Conservation (phyloP, 169 alveolate species). For the Plasmodium vivax region DNA sequence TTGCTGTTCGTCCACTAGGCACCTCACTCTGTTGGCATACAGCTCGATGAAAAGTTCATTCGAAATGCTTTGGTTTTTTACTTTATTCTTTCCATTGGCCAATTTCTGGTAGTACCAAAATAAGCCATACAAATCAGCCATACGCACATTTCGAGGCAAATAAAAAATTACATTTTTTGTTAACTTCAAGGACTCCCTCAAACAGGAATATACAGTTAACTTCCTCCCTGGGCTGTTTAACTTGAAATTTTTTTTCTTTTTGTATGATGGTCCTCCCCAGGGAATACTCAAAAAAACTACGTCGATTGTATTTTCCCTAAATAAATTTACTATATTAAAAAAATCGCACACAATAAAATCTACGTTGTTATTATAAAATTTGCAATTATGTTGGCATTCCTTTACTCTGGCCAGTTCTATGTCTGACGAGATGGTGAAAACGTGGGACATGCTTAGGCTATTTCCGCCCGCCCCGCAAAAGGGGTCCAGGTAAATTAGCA, state of each 20-base stretch:
- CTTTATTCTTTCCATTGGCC: not conserved
- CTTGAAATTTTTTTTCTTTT: constrained; percentile 22
- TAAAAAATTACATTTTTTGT: constrained; percentile 43
- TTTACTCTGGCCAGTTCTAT: constrained; percentile 4
- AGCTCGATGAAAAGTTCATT: constrained; percentile 32
- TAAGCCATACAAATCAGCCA: constrained; percentile 28
- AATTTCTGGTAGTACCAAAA: not conserved
- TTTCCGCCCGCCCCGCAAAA: constrained; percentile 69
- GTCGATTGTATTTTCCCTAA: constrained; percentile 36
- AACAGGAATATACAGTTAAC: constrained; percentile 27
- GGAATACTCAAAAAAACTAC: constrained; percentile 55
- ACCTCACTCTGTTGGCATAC: constrained; percentile 35
- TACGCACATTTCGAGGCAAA: constrained; percentile 54
- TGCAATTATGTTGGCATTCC: constrained; percentile 61
- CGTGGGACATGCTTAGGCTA: not conserved
- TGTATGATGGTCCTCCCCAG: constrained; percentile 67
- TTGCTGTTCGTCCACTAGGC: not conserved
- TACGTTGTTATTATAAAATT: constrained; percentile 55
- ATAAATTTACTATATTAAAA: constrained; percentile 21
- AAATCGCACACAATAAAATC: constrained; percentile 66
- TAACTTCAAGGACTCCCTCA: constrained; percentile 25
- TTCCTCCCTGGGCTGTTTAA: not conserved
- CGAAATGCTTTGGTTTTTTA: not conserved
- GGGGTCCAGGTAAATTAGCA: constrained; percentile 44
- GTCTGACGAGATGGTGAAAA: constrained; percentile 46